Evolutionary conservation across 2,329 filamentous ascomycete genomes (phyloP).

Genomic region (Didymella pinodella): DNA sequence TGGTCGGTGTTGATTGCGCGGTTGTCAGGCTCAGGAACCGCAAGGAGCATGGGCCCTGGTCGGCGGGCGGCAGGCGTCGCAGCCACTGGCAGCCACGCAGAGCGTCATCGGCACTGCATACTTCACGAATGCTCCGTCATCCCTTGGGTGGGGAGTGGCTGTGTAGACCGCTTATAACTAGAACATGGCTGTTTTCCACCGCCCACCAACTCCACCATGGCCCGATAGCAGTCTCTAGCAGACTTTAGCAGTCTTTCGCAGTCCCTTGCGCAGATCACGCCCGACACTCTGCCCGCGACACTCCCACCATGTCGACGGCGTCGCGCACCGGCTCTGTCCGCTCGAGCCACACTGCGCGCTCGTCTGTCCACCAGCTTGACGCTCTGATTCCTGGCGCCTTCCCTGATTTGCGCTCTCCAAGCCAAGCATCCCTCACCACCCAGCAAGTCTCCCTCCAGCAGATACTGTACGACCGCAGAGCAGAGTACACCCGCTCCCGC

Average conservation of each 20-base stretch:
- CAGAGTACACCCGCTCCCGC: conserved; percentile 80
- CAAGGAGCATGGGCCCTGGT: not conserved
- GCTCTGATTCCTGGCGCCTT: conserved; percentile 61
- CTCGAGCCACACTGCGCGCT: conserved; percentile 28
- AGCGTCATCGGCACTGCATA: conserved; percentile 20
- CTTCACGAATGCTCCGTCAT: conserved; percentile 14
- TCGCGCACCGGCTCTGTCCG: conserved; percentile 33
- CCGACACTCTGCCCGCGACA: not conserved
- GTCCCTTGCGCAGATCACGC: conserved; percentile 16
- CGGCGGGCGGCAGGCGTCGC: not conserved
- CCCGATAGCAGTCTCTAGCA: not conserved
- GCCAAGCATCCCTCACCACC: conserved; percentile 43
- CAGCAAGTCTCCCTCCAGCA: conserved; percentile 60
- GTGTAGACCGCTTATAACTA: conserved; percentile 14
- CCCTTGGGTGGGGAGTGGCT: conserved; percentile 18
- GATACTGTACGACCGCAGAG: conserved; percentile 73
- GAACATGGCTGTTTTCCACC: not conserved
- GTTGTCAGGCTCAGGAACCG: not conserved
- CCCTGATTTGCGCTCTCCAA: conserved; percentile 43
- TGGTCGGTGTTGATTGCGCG: not conserved
- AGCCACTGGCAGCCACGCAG: conserved; percentile 18
- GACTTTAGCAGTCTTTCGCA: too few relatives aligned
- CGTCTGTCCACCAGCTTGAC: conserved; percentile 43
- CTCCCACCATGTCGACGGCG: conserved; percentile 38
- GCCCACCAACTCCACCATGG: conserved; percentile 10